Percentiles rank a stretch among this genome's conserved stretches.
phyloP scores from a whole-genome alignment of 257 asterid genomes.

The Solanum medicagineum region DNA sequence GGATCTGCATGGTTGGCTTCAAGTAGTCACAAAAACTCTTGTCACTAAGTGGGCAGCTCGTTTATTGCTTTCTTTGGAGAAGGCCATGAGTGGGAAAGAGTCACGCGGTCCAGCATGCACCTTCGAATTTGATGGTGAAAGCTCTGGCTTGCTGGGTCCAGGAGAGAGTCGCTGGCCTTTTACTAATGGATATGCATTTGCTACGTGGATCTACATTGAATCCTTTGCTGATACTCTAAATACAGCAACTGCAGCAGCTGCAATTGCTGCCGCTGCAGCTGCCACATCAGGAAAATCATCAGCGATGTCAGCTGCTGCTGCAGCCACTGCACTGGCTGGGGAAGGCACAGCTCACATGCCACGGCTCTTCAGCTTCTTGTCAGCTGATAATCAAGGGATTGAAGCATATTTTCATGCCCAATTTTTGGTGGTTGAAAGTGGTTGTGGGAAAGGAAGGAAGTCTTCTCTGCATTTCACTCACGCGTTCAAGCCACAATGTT shows the following conservation, averaged over 20 bases:
- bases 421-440: conserved; percentile 90
- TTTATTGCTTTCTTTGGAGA: conserved; percentile 73
- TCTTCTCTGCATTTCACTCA: conserved; percentile 93
- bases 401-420: conserved; percentile 99
- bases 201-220: conserved; percentile 94
- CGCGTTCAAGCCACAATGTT: conserved; percentile 96
- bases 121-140: conserved; percentile 97
- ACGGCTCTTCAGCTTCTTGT: conserved; percentile 85
- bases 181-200: conserved; percentile 82
- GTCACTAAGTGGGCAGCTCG: conserved; percentile 73
- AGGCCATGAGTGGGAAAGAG: conserved; percentile 94
- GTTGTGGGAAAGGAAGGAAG: conserved; percentile 95
- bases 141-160: conserved; percentile 94
- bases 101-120: conserved; percentile 85
- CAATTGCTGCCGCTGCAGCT: conserved; percentile 98
- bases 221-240: conserved; percentile 96
- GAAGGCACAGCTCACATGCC: conserved; percentile 99
- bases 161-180: conserved; percentile 99
- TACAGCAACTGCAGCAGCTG: conserved; percentile 98
- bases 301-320: conserved; percentile 99
- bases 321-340: conserved; percentile 99
- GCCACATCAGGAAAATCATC: conserved; percentile 96
- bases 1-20: conserved; percentile 77
- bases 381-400: conserved; percentile 98
- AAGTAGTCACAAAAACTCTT: conserved; percentile 54